Evolutionary conservation across 768 basidiomycete genomes (phyloP), one percentile per base, ranked within the genome.

Genomic region (Pleurotus cornucopiae): DNA sequence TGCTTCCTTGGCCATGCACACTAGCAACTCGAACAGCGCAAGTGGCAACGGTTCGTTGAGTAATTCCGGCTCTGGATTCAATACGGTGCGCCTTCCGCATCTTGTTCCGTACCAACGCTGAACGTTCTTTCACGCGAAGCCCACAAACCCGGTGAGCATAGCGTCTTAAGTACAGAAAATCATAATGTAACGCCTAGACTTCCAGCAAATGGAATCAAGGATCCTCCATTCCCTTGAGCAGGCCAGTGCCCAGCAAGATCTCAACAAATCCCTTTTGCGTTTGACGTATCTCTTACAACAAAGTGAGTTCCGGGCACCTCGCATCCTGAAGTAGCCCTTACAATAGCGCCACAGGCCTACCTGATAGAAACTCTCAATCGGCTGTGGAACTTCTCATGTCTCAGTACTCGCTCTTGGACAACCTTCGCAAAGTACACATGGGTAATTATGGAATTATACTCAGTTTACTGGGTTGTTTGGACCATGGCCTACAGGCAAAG

Each of bases 381-480:
- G 93, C 91, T 0, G 89, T 98, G 26, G 85, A 89, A 58, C 78
- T 97, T 14, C 80, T 99, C 2, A 84, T 95, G 69, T 76, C 82
- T 0, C 86, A 93, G 39, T 88, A 94, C 0, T 69, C 82, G 0
- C 73, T 98, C 1, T 73, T 98, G 37, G 94, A 98, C 54, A 90
- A 86, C 63, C 75, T 97, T 12, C 85, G 93, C 46, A 95, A 89
- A 64, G 95, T 95, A 1, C 83, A 96, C 60, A 83, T 88, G 76
- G 97, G 97, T 44, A 94, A 89, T 61, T 99, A 97, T 66, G 85
- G 93, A 49, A 76, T 95, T 41, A 87, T 99, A 40, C 81, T 98
- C 26, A 93, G 92, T 64, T 78, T 99, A 46, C 77, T 98, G 5
- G 95, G 95, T n/a, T 94, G 88, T 62, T 71, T 99, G 46, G 97